Evolutionary conservation across 257 asterid genomes (phyloP), one percentile per base, ranked within the genome.

Genomic region (Gentiana straminea): DNA sequence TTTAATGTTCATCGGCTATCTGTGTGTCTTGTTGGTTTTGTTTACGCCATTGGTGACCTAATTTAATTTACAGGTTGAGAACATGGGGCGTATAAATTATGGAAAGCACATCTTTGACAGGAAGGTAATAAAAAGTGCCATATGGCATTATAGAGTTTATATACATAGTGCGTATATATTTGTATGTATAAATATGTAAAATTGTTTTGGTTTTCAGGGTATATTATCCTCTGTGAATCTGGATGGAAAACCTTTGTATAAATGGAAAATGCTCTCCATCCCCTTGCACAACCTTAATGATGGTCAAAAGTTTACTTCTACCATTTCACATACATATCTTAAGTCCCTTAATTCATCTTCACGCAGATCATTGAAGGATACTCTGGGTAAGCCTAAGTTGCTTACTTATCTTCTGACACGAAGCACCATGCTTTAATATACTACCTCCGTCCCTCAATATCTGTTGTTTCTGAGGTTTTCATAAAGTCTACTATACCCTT

Each of bases 81-180:
- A 91, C 81, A 84, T 91, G 98, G 98, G 98, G 4, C 98, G 86
- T 55, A 66, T 91, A 72, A 91, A 91, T 69, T 82, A 91, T 59
- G 98, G 98, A 50, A 70, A 62, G 5, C 85, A 84, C 63, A 51
- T 79, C 10, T 84, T 81, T 55, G 98, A 87, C 77, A 76, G 75
- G 70, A 87, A 91, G 98, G 98, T 91, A 68, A 35, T 66, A 41
- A 55, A 4, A 46, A 33, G 12, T 8, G 41, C 59, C 2, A 15
- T 32, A 39, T 43, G 44, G 49, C n/a, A 58, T 51, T 52, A 44
- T 54, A 13, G 54, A 32, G 33, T 34, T 12, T 34, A 2, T 57
- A 24, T 24, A 24, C 24, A 24, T 24, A 24, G 24, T 24, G 24
- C 24, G 24, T 24, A 24, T 24, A 24, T 41, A 41, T 41, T 41